Evolutionary conservation across 1,139 yeast species (phyloP).

Genomic region (Yamadazyma atmosphaerica): DNA sequence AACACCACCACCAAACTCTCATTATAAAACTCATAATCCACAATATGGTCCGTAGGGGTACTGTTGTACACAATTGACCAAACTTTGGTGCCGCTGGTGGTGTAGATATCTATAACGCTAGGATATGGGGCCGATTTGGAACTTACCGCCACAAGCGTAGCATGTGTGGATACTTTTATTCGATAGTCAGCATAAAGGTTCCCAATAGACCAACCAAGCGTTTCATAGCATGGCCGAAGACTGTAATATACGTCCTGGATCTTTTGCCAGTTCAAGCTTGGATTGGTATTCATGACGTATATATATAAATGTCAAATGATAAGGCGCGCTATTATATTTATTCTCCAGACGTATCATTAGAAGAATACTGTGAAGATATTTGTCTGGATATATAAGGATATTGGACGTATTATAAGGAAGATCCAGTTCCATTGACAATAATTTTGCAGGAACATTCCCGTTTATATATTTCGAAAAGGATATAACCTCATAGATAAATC

Average conservation of each 20-base stretch:
- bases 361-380: too few relatives aligned
- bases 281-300: conserved; percentile 24
- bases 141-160: conserved; percentile 39
- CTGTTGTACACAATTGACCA: conserved; percentile 53
- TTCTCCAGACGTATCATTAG: too few relatives aligned
- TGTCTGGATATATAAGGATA: too few relatives aligned
- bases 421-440: too few relatives aligned
- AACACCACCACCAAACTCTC: conserved; percentile 67
- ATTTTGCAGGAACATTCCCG: too few relatives aligned
- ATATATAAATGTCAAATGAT: too few relatives aligned
- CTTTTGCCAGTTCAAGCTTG: conserved; percentile 61
- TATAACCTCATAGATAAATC: too few relatives aligned
- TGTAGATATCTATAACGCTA: conserved; percentile 48
- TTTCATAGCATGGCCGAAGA: conserved; percentile 44
- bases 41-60: conserved; percentile 53
- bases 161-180: conserved; percentile 28
- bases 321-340: too few relatives aligned
- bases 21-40: conserved; percentile 54
- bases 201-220: conserved; percentile 37
- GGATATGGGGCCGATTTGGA: conserved; percentile 34
- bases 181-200: conserved; percentile 29
- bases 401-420: too few relatives aligned
- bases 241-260: conserved; percentile 63
- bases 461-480: too few relatives aligned
- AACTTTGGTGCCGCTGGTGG: conserved; percentile 52